These are phyloP conservation scores for Vaccinium myrtillus DNA, from an alignment of 148 eudicot species.

Conservation along the genomic window DNA sequence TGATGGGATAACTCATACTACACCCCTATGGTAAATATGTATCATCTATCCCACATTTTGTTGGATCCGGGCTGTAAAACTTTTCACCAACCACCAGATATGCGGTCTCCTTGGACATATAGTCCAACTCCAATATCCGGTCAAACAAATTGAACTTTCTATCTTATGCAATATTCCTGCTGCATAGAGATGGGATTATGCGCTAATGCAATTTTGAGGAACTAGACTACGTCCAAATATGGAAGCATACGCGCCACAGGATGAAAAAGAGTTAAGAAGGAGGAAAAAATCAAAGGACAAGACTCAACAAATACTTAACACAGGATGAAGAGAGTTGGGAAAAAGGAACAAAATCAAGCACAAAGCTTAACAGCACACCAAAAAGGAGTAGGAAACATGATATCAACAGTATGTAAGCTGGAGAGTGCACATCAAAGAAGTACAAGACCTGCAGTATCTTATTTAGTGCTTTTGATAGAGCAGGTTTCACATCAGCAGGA, in stretches of 20 bases:
- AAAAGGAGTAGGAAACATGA: not conserved
- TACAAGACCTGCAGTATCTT: conserved; percentile 62
- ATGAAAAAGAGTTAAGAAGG: too few relatives aligned
- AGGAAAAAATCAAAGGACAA: too few relatives aligned
- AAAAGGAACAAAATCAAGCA: not conserved
- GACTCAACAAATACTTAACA: not conserved
- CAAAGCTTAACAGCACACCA: not conserved
- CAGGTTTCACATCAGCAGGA: conserved; percentile 74
- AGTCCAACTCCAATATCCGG: not conserved
- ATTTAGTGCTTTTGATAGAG: conserved; percentile 73
- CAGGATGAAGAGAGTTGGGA: not conserved
- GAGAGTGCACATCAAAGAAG: not conserved
- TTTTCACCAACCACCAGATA: too few relatives aligned
- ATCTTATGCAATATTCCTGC: not conserved
- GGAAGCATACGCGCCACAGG: not conserved
- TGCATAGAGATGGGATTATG: not conserved
- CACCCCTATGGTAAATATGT: too few relatives aligned
- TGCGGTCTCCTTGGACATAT: too few relatives aligned
- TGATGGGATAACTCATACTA: too few relatives aligned
- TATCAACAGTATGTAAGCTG: not conserved
- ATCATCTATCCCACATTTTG: too few relatives aligned
- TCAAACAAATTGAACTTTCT: not conserved
- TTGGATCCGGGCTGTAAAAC: too few relatives aligned
- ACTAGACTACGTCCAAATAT: not conserved
- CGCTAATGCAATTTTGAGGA: not conserved